Conservation (phyloP, 805 yeast genomes). For the Hanseniaspora jakobsenii region DNA sequence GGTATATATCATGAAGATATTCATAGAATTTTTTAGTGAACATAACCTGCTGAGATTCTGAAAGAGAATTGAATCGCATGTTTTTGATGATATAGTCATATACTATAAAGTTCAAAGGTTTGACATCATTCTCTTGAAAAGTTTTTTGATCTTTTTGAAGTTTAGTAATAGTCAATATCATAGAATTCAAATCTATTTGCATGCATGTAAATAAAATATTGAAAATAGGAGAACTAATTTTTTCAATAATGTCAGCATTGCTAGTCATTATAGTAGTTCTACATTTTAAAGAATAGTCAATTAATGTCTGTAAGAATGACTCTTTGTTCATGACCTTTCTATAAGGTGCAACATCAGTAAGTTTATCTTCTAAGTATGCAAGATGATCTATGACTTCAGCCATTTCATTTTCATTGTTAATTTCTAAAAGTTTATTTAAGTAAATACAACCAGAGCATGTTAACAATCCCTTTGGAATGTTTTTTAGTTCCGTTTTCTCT, state of each 20-base stretch:
- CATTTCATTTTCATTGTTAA: constrained; percentile 15
- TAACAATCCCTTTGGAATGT: constrained; percentile 27
- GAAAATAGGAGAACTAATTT: constrained; percentile 25
- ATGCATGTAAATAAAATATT: constrained; percentile 33
- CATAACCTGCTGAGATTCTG: constrained; percentile 2
- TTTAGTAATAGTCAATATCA: constrained; percentile 32
- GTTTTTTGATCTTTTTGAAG: constrained; percentile 24
- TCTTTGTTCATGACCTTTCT: constrained; percentile 13
- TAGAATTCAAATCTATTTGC: constrained; percentile 36
- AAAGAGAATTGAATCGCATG: neutral
- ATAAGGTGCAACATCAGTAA: constrained; percentile 7
- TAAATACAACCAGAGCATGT: constrained; percentile 30
- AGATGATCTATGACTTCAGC: constrained; percentile 18
- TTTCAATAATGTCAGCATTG: neutral
- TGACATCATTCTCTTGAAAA: constrained; percentile 24
- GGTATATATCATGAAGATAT: constrained; percentile 26
- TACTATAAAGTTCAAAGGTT: constrained; percentile 23
- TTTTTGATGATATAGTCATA: constrained; percentile 9
- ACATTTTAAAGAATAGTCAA: constrained; percentile 8
- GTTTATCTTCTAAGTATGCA: constrained; percentile 16
- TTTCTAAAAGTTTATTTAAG: constrained; percentile 21
- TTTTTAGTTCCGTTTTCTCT: constrained; percentile 20
- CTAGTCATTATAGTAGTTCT: neutral
- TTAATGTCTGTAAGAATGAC: constrained; percentile 7
- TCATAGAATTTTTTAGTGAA: constrained; percentile 21